A percentile compares a stretch with the other conserved stretches of the same genome.
These are phyloP conservation scores for Daldinia decipiens DNA, from an alignment of 495 filamentous ascomycete genomes.

Conservation along the genomic window DNA sequence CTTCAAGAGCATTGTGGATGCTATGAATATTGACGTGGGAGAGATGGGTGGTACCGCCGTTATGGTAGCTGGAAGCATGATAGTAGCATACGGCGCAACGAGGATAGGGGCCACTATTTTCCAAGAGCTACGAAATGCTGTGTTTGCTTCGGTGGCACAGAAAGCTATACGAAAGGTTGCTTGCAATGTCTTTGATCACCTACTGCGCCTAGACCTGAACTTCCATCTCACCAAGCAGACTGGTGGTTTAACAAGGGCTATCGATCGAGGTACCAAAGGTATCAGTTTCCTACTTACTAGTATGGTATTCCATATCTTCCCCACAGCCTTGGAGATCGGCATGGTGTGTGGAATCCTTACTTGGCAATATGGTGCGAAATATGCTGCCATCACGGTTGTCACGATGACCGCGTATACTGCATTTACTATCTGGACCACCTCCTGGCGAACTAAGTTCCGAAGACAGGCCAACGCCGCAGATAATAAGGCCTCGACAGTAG, in stretches of 20 bases:
- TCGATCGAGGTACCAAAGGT: slow-evolving; percentile 96
- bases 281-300: slow-evolving; percentile 96
- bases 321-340: slow-evolving; percentile 90
- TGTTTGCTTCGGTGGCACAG: slow-evolving; percentile 96
- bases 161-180: slow-evolving; percentile 94
- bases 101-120: slow-evolving; percentile 87
- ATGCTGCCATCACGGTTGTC: slow-evolving; percentile 86
- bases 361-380: slow-evolving; percentile 91
- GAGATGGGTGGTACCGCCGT: slow-evolving; percentile 84
- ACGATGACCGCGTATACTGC: slow-evolving; percentile 95
- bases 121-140: slow-evolving; percentile 91
- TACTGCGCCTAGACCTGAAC: slow-evolving; percentile 87
- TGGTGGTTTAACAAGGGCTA: slow-evolving; percentile 90
- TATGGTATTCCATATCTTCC: slow-evolving; percentile 98
- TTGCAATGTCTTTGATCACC: slow-evolving; percentile 88
- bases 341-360: slow-evolving; percentile 95
- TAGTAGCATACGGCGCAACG: slow-evolving; percentile 88
- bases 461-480: slow-evolving; percentile 95
- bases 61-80: slow-evolving; percentile 89
- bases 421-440: slow-evolving; percentile 94
- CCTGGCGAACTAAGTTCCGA: slow-evolving; percentile 96
- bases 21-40: slow-evolving; percentile 94
- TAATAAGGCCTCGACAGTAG: slow-evolving; percentile 93
- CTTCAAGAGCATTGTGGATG: slow-evolving; percentile 96
- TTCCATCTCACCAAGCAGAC: slow-evolving; percentile 96